phyloP scores from a whole-genome alignment of 352 stramenopile species.

The Phytopythium vexans region DNA sequence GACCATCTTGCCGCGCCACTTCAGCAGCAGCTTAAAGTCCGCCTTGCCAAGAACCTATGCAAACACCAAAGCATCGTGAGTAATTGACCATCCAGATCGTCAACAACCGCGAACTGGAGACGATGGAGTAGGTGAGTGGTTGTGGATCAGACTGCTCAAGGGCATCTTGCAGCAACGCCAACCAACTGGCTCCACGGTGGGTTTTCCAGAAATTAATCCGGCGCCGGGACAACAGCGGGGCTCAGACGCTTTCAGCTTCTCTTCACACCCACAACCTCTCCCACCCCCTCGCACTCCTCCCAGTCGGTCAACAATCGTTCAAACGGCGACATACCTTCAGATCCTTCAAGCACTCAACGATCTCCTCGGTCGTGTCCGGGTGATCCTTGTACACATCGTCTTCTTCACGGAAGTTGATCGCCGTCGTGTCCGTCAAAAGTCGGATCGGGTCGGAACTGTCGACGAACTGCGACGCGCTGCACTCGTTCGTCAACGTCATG shows the following conservation, averaged over 20 bases:
- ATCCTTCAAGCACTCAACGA: constrained; percentile 78
- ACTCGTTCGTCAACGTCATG: constrained; percentile 81
- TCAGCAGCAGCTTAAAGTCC: constrained; percentile 97
- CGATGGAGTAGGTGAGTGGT: constrained; percentile 1
- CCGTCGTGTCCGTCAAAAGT: constrained; percentile 93
- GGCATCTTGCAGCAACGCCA: constrained; percentile 56
- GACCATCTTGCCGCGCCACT: constrained; percentile 95
- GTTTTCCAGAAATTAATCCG: constrained; percentile 90
- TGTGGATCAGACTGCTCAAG: constrained; percentile 78
- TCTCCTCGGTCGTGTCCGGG: constrained; percentile 75
- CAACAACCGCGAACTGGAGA: not conserved
- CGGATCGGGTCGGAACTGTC: constrained; percentile 93
- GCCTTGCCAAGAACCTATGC: constrained; percentile 94
- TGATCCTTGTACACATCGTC: constrained; percentile 84
- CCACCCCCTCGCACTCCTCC: not conserved
- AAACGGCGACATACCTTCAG: constrained; percentile 80
- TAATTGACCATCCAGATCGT: not conserved
- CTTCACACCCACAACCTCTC: constrained; percentile 47
- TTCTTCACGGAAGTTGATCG: constrained; percentile 88
- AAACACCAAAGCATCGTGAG: not conserved
- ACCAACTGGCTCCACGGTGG: constrained; percentile 82
- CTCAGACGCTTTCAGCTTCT: constrained; percentile 82
- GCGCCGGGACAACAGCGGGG: constrained; percentile 83
- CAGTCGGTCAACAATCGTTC: not conserved
- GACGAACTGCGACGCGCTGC: constrained; percentile 85